Conservation (phyloP, 2,329 filamentous ascomycete species). For the Dothidotthia symphoricarpi region DNA sequence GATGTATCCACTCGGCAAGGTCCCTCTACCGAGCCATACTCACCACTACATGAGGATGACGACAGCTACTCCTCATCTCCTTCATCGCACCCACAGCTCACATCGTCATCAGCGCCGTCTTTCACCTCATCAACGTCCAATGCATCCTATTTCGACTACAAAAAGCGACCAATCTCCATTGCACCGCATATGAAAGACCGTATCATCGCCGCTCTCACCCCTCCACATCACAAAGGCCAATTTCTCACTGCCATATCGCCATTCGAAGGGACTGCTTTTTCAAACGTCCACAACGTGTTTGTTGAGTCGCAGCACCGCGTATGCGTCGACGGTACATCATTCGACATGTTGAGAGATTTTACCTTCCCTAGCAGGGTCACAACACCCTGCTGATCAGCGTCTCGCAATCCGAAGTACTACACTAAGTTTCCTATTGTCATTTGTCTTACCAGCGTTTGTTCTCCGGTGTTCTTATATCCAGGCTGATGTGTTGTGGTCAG, state of each 20-base stretch:
- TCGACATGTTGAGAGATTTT: constrained; percentile 37
- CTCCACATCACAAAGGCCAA: constrained; percentile 19
- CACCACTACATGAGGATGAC: constrained; percentile 6
- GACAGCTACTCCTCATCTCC: constrained; percentile 26
- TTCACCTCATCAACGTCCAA: constrained; percentile 28
- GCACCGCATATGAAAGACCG: constrained; percentile 26
- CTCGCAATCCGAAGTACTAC: constrained; percentile 2
- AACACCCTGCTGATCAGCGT: constrained; percentile 25
- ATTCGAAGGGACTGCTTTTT: constrained; percentile 30
- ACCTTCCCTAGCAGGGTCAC: constrained; percentile 20
- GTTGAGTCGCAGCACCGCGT: constrained; percentile 36
- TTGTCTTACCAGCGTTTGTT: constrained; percentile 16
- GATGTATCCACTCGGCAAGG: constrained; percentile 11
- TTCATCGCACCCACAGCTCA: constrained; percentile 28
- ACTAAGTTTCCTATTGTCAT: neutral
- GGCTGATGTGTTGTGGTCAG: constrained; percentile 16
- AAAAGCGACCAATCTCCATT: constrained; percentile 22
- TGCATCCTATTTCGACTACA: constrained; percentile 38
- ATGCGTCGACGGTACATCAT: constrained; percentile 37
- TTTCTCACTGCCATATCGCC: constrained; percentile 33
- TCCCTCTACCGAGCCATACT: constrained; percentile 10
- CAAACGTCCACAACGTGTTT: constrained; percentile 33
- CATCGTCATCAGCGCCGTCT: constrained; percentile 35
- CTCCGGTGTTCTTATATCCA: constrained; percentile 11
- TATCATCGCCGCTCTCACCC: constrained; percentile 34